Base-by-base conservation (phyloP, 352 stramenopile species). In the Hyaloperonospora brassicae region DNA sequence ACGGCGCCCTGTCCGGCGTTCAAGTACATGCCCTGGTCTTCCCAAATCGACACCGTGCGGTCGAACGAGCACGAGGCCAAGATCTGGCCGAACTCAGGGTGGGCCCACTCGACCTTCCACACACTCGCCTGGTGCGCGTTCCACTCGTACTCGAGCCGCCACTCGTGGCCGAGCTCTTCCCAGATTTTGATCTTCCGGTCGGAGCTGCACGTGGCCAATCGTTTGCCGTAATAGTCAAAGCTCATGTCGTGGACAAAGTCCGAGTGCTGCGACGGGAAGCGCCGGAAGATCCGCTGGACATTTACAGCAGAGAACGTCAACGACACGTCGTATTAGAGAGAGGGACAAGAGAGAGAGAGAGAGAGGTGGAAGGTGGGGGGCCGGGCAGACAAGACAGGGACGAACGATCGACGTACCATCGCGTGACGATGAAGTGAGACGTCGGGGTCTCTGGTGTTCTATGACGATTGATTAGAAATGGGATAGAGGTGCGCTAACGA, bases 61-160 rank as follows among this genome's bases (percentile, higher is more conserved):
- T 98, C 89, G 43, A 95, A 93, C 39, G 89, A 86, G 67, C 87
- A 97, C 6, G 90, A 98, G 47, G 94, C 95, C 41, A 98, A 54
- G 57, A 98, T 87, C 75, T 97, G 87, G 46, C 95, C 94, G 69
- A 97, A 98, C 73, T 98, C 92, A 0, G 95, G 93, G 63, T 98
- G 92, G 0, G 87, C 90, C 93, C 93, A 98, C 46, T 79, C 85
- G 42, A 98, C 68, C 61, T 95, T 95, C 73, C 84, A 97, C 7
- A 98, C 91, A 24, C 87, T 87, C 9, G 87, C 91, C 60, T 95
- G 83, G 49, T 94, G 81, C 42, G 82, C 81, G 52, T 84, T 93
- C 86, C 84, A 90, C 76, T 98, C 91, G 57, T 89, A 81, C 60
- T 88, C 69, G 31, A 92, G 77, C 23, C 78, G 68, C 87, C 88